Percentiles rank a stretch among this genome's conserved stretches.
These are phyloP conservation scores for Noccaea bulbosa DNA, from an alignment of 345 rosid genomes.

Conservation along the genomic window DNA sequence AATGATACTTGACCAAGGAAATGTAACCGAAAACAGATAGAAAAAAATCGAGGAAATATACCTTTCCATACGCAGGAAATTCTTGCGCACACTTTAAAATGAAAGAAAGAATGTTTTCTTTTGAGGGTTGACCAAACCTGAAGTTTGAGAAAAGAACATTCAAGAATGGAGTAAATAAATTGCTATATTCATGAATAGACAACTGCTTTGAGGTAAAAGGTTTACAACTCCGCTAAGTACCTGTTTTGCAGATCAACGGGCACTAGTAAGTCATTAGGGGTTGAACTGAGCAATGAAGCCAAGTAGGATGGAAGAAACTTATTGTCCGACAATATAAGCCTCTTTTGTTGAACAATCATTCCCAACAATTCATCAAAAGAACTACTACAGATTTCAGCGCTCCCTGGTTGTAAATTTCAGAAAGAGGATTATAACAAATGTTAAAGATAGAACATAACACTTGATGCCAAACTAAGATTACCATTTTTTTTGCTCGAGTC, in stretches of 20 bases:
- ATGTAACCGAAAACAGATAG: conserved; percentile 27
- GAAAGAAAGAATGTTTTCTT: conserved; percentile 63
- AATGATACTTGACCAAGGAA: neutral
- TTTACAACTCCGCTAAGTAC: conserved; percentile 47
- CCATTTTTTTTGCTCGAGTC: conserved; percentile 95
- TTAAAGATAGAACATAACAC: conserved; percentile 15
- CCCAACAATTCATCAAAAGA: conserved; percentile 74
- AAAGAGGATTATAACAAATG: conserved; percentile 3
- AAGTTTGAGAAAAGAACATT: conserved; percentile 24
- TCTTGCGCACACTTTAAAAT: conserved; percentile 55
- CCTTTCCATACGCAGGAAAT: conserved; percentile 79
- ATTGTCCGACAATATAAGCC: conserved; percentile 74
- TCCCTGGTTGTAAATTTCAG: conserved; percentile 55
- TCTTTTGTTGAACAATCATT: conserved; percentile 75
- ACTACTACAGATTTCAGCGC: conserved; percentile 61
- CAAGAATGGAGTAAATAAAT: neutral
- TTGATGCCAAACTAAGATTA: conserved; percentile 40
- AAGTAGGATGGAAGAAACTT: conserved; percentile 75
- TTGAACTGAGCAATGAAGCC: conserved; percentile 71
- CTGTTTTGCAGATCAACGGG: conserved; percentile 69
- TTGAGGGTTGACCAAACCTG: conserved; percentile 79
- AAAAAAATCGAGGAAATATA: conserved; percentile 34
- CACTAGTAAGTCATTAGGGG: conserved; percentile 57
- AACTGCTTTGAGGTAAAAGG: conserved; percentile 4
- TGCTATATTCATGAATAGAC: conserved; percentile 11